Percentiles rank a stretch among this genome's conserved stretches.
Conservation (phyloP, 306 rosid genomes). For the Citrullus mucosospermus region DNA sequence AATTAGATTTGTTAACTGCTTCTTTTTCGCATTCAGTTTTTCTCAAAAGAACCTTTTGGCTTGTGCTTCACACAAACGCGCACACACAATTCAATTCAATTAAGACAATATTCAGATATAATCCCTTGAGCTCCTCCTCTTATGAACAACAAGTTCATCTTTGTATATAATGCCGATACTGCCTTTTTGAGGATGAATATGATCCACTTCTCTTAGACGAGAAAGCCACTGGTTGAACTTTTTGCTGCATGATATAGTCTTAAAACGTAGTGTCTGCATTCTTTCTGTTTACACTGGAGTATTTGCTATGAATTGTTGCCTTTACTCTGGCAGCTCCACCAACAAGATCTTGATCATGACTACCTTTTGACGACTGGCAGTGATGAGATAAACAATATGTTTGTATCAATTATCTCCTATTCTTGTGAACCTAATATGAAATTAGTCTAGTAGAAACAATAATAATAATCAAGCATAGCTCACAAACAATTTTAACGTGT, state of each 20-base stretch:
- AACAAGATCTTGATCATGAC: background rate
- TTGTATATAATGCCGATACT: background rate
- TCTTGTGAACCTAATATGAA: too few relatives aligned
- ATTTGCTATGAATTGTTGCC: background rate
- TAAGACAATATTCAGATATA: background rate
- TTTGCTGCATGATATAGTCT: background rate
- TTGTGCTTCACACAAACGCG: too few relatives aligned
- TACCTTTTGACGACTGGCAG: background rate
- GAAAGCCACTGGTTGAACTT: background rate
- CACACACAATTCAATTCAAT: background rate
- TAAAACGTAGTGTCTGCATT: background rate
- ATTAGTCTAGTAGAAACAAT: too few relatives aligned
- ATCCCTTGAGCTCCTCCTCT: background rate
- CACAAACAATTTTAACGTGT: too few relatives aligned
- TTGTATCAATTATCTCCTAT: too few relatives aligned
- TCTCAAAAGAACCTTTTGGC: too few relatives aligned
- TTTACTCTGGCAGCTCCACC: background rate
- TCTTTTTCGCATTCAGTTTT: background rate
- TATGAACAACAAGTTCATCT: background rate
- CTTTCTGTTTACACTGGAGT: background rate
- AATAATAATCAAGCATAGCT: too few relatives aligned
- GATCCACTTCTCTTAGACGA: background rate
- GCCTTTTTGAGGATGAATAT: background rate
- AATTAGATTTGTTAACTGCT: background rate
- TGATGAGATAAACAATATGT: too few relatives aligned